These are phyloP conservation scores for Magnusiomyces tetraspermus DNA, from an alignment of 1,139 yeast species.

Conservation along the genomic window DNA sequence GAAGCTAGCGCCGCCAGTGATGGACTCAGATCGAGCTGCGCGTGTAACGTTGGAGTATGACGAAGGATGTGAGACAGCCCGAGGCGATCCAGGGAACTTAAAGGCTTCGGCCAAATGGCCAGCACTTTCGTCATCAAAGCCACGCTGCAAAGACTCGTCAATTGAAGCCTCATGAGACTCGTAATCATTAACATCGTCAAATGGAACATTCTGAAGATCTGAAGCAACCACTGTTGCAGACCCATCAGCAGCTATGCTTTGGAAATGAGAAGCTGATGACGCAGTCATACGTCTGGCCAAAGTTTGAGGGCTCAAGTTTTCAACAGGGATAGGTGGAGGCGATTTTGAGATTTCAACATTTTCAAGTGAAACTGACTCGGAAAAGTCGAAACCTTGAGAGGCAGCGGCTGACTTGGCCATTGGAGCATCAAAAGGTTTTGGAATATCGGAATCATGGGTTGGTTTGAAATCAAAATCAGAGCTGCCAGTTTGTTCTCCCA, in stretches of 20 bases:
- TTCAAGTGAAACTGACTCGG: background rate
- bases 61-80: background rate
- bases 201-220: background rate
- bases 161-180: background rate
- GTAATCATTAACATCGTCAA: background rate
- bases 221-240: background rate
- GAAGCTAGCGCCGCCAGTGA: background rate
- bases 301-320: background rate
- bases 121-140: background rate
- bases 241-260: too few relatives aligned
- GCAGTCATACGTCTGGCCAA: background rate
- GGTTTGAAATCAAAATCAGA: background rate
- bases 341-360: background rate
- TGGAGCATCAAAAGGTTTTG: background rate
- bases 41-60: background rate
- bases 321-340: background rate
- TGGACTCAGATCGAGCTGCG: background rate
- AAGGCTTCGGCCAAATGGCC: background rate
- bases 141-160: background rate
- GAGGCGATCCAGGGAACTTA: background rate
- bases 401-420: background rate
- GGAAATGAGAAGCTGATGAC: background rate
- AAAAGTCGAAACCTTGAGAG: background rate
- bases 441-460: background rate
- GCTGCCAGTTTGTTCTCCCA: background rate